Conservation (phyloP, 768 basidiomycete species). For the Rhodosporidiobolus odoratus region DNA sequence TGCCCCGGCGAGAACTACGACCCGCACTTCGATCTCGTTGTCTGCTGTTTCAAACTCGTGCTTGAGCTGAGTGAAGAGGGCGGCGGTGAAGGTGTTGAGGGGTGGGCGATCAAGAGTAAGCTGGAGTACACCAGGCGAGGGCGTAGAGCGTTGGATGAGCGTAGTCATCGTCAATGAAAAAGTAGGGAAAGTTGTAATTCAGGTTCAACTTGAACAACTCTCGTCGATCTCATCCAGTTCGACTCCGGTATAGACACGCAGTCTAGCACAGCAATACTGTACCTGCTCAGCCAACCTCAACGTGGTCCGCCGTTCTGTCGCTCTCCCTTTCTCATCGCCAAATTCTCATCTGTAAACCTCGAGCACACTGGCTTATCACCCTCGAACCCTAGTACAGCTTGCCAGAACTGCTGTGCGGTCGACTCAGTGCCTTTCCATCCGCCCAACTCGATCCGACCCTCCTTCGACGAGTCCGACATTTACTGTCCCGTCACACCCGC, state of each 20-base stretch:
- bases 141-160: neutral
- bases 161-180: too few relatives aligned
- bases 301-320: too few relatives aligned
- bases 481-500: neutral
- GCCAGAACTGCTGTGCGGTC: neutral
- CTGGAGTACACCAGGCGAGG: slow-evolving; percentile 45
- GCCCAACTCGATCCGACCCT: too few relatives aligned
- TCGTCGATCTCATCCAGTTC: too few relatives aligned
- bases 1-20: slow-evolving; percentile 65
- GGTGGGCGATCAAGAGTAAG: slow-evolving; percentile 53
- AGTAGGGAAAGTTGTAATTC: too few relatives aligned
- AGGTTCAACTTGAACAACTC: too few relatives aligned
- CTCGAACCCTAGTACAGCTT: neutral
- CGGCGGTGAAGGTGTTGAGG: slow-evolving; percentile 62
- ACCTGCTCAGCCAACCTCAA: too few relatives aligned
- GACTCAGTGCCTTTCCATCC: neutral
- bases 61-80: slow-evolving; percentile 69
- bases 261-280: too few relatives aligned
- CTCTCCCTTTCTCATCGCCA: neutral
- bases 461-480: too few relatives aligned
- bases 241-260: too few relatives aligned
- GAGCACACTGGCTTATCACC: neutral
- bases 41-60: slow-evolving; percentile 58
- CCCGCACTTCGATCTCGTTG: slow-evolving; percentile 59
- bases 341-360: neutral